Evolutionary conservation across 768 basidiomycete genomes (phyloP).

Genomic region (Kwoniella heveanensis): DNA sequence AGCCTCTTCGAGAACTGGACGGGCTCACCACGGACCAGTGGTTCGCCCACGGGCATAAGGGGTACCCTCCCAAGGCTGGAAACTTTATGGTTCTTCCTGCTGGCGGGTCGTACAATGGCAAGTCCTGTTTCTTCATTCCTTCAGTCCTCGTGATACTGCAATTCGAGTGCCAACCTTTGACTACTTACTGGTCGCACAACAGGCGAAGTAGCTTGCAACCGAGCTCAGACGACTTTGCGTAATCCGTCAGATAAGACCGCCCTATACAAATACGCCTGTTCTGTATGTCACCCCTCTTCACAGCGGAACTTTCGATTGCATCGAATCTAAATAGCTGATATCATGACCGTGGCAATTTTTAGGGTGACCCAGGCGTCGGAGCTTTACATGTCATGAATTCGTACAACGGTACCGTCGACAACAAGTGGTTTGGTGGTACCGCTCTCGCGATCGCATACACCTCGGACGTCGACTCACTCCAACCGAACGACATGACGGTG

Average conservation of each 20-base stretch:
- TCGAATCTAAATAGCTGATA: not conserved
- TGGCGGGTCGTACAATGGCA: conserved; percentile 39
- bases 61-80: conserved; percentile 39
- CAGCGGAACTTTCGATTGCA: not conserved
- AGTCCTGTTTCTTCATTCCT: no score
- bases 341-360: not conserved
- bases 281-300: conserved; percentile 6
- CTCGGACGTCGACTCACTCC: conserved; percentile 62
- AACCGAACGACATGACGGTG: conserved; percentile 70
- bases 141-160: no score
- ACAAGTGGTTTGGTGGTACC: conserved; percentile 38
- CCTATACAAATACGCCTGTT: conserved; percentile 18
- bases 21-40: conserved; percentile 33
- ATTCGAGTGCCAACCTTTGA: not conserved
- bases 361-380: conserved; percentile 19
- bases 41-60: conserved; percentile 42
- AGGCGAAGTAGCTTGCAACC: conserved; percentile 28
- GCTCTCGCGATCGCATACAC: conserved; percentile 78
- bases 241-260: conserved; percentile 12
- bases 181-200: not conserved
- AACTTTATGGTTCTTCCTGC: conserved; percentile 40
- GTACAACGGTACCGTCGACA: conserved; percentile 24
- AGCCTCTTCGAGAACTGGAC: conserved; percentile 26
- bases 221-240: conserved; percentile 14
- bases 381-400: conserved; percentile 39